phyloP scores from a whole-genome alignment of 163 green algal genomes.

The Volvox carteri region DNA sequence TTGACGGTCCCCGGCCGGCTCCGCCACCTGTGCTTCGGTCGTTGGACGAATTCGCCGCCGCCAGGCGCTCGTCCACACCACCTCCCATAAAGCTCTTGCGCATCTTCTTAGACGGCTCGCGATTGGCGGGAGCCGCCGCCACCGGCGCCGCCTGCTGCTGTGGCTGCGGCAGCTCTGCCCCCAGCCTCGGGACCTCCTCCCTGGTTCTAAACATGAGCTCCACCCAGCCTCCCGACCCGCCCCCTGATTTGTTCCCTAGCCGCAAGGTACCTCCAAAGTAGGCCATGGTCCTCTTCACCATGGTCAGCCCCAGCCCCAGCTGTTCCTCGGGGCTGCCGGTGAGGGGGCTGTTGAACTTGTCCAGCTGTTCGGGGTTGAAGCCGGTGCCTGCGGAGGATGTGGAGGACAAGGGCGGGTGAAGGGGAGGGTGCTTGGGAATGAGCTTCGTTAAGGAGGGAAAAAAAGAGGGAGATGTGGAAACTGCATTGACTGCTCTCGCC shows the following conservation, averaged over 20 bases:
- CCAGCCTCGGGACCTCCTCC: conserved; percentile 39
- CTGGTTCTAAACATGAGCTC: conserved; percentile 59
- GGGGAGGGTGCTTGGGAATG: too few relatives aligned
- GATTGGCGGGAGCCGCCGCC: background rate
- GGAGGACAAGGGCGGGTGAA: background rate
- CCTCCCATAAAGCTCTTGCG: conserved; percentile 29
- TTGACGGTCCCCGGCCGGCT: background rate
- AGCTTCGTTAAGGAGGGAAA: too few relatives aligned
- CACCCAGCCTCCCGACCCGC: conserved; percentile 36
- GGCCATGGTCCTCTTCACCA: conserved; percentile 65
- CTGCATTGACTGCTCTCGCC: too few relatives aligned
- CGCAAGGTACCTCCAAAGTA: conserved; percentile 56
- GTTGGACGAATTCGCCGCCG: conserved; percentile 14
- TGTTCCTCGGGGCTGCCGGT: conserved; percentile 51
- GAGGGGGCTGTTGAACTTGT: conserved; percentile 62
- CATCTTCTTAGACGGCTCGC: background rate
- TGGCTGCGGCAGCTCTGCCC: conserved; percentile 27
- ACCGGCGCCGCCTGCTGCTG: background rate
- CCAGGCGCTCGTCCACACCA: conserved; percentile 17
- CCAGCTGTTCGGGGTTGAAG: conserved; percentile 51
- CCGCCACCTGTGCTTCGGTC: background rate
- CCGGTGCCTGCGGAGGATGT: conserved; percentile 32
- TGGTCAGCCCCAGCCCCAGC: conserved; percentile 64
- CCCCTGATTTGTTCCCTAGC: conserved; percentile 24
- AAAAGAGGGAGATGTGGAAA: too few relatives aligned